Base-by-base conservation (phyloP, 192 early-diverging fungal species). In the Hyaloraphidium curvatum region DNA sequence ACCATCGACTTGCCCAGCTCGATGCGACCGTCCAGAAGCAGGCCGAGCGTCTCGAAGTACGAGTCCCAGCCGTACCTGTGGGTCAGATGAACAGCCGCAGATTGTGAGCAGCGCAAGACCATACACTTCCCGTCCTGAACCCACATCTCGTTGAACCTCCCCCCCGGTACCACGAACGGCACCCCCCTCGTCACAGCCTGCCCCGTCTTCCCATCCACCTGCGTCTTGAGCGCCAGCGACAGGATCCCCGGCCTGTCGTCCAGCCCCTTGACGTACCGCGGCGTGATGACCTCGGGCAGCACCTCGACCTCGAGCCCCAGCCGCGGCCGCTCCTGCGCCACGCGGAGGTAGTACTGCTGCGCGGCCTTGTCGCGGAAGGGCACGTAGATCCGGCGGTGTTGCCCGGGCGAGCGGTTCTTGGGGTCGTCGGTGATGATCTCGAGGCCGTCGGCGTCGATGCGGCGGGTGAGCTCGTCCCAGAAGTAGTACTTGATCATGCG, bases 21-120 rank as follows among this genome's bases (percentile, higher is more conserved):
- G 11, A 82, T 53, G 21, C 88, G 81, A 11, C 81, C 84, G 67
- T 98, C 91, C 9, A 80, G 71, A 28, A 91, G 58, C 30, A 98
- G 63, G 3, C 91, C 95, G 2, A 96, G 66, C 0, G 84, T 72
- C 60, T 91, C 89, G 71, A 95, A 95, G 64, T 93, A 93, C 43
- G 77, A 81, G 64, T 98, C 95, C 95, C 95, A 99, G 0, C 91
- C 92, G 64, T 99, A 99, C n/a, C n/a, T n/a, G n/a, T n/a, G n/a
- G n/a, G n/a, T n/a, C n/a, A n/a, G n/a, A n/a, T n/a, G n/a, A n/a
- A n/a, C n/a, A n/a, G n/a, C n/a, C n/a, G n/a, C n/a, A n/a, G n/a
- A n/a, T n/a, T n/a, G n/a, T n/a, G n/a, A n/a, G n/a, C n/a, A n/a
- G n/a, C n/a, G n/a, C n/a, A n/a, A n/a, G n/a, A n/a, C n/a, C n/a